Percentiles rank a stretch among this genome's conserved stretches.
These are phyloP conservation scores for Macrolepiota fuliginosa DNA, from an alignment of 768 basidiomycete species.

Conservation along the genomic window DNA sequence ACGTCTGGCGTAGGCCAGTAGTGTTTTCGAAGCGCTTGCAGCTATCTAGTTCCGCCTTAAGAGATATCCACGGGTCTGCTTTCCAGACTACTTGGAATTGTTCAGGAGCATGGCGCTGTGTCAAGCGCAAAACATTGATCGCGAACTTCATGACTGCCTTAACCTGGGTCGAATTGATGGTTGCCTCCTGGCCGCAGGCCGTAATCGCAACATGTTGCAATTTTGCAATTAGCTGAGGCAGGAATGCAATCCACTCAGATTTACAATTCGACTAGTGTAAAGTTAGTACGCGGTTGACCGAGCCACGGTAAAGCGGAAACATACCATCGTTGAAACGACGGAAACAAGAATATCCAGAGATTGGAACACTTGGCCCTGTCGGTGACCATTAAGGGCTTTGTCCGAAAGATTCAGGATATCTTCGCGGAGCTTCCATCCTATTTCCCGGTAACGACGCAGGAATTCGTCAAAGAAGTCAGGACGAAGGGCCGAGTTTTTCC, in stretches of 20 bases:
- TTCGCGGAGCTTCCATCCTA: constrained; percentile 64
- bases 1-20: constrained; percentile 56
- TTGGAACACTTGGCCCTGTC: constrained; percentile 72
- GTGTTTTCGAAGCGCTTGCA: constrained; percentile 65
- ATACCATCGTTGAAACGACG: constrained; percentile 48
- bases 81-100: constrained; percentile 53
- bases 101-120: constrained; percentile 42
- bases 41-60: constrained; percentile 44
- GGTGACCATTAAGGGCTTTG: constrained; percentile 72
- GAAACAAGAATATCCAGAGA: constrained; percentile 65
- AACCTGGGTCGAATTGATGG: constrained; percentile 59
- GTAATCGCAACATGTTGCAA: constrained; percentile 46
- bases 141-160: constrained; percentile 81
- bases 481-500: constrained; percentile 79
- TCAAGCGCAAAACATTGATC: constrained; percentile 62
- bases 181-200: constrained; percentile 44
- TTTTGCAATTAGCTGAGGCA: constrained; percentile 45
- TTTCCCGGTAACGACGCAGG: constrained; percentile 58
- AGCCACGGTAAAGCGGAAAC: constrained; percentile 18
- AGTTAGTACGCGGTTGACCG: constrained; percentile 7
- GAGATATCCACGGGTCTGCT: constrained; percentile 48
- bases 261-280: constrained; percentile 22
- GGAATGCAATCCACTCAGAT: constrained; percentile 45
- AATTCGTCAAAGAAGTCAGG: constrained; percentile 77
- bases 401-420: constrained; percentile 54